Evolutionary conservation across 1,284 basidiomycete species (phyloP).

Genomic region (Trametes sp.): DNA sequence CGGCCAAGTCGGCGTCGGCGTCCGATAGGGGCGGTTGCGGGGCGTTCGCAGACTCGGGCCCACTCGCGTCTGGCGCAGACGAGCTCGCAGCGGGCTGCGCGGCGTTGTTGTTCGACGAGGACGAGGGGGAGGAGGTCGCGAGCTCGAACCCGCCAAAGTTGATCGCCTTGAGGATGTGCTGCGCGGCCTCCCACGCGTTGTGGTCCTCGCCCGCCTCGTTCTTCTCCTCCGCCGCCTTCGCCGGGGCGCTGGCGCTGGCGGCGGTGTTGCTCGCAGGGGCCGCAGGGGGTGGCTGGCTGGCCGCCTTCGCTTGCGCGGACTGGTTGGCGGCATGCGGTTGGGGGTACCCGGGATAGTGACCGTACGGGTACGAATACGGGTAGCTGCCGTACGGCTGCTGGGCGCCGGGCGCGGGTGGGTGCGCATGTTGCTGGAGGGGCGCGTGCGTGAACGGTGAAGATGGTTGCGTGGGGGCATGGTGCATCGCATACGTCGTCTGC

Average conservation of each 20-base stretch:
- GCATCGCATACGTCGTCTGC: conserved; percentile 46
- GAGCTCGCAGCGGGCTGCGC: no score
- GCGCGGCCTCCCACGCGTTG: conserved; percentile 77
- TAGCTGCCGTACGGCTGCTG: conserved; percentile 36
- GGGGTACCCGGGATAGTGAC: conserved; percentile 37
- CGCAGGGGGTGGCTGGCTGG: conserved; percentile 14
- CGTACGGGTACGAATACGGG: conserved; percentile 34
- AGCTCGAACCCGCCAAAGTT: conserved; percentile 62
- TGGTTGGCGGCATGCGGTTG: conserved; percentile 21
- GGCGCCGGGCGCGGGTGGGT: conserved; percentile 21
- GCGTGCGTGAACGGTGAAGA: conserved; percentile 68
- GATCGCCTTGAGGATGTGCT: conserved; percentile 78
- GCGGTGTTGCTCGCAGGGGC: conserved; percentile 9
- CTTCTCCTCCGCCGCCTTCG: conserved; percentile 38
- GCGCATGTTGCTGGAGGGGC: conserved; percentile 50
- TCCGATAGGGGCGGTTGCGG: conserved; percentile 18
- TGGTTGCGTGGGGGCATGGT: conserved; percentile 40
- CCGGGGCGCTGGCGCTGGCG: not conserved
- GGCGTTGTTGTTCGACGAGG: no score
- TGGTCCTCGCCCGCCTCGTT: conserved; percentile 49
- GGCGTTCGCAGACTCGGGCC: conserved; percentile 10
- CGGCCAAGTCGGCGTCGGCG: conserved; percentile 23
- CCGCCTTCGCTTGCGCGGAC: conserved; percentile 17
- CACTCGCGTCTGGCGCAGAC: no score
- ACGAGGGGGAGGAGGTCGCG: conserved; percentile 34